Evolutionary conservation across 2,329 filamentous ascomycete genomes (phyloP), one percentile per base, ranked within the genome.

Genomic region (Trichoderma gracile): DNA sequence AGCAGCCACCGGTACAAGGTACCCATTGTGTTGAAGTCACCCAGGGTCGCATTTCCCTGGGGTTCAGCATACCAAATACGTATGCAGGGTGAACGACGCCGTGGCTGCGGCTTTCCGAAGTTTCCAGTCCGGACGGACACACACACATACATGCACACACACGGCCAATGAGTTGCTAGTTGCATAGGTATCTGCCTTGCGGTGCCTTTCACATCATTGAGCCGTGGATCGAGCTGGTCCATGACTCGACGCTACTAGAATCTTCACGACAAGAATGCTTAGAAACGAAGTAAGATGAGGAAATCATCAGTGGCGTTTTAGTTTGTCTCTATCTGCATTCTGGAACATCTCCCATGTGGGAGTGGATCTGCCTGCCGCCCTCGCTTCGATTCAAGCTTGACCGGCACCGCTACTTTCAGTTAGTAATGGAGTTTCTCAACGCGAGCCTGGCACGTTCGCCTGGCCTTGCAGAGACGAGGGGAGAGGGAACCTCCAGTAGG

Each of bases 21-120:
- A 38, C 12, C 10, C 2, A 38, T 14, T 12, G 10, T 8, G 27
- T 38, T 10, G 33, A 14, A 14, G 10, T 12, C 7, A 38, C 40
- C 23, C 58, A 19, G 9, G 2, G n/a, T 30, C 27, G 43, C 30
- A 9, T 1, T 30, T 30, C 9, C 9, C 30, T 25, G 5, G 25
- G 6, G 47, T 27, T 27, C 47, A 30, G 30, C 6, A 33, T 33
- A 19, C 38, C 15, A 40, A 33, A 43, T 15, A 38, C 33, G 45
- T 23, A 45, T 17, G 46, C 23, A 62, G 23, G 43, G n/a, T 25
- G 47, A 25, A 25, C 3, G 47, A 40, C 40, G 33, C 46, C 21
- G n/a, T 62, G n/a, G 59, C 49, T 46, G 50, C 50, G 25, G 17
- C 58, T 52, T 52, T 40, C 58, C 58, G 47, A 53, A 53, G 33